Conservation (phyloP, 768 basidiomycete species). For the Kwoniella dendrophila region DNA sequence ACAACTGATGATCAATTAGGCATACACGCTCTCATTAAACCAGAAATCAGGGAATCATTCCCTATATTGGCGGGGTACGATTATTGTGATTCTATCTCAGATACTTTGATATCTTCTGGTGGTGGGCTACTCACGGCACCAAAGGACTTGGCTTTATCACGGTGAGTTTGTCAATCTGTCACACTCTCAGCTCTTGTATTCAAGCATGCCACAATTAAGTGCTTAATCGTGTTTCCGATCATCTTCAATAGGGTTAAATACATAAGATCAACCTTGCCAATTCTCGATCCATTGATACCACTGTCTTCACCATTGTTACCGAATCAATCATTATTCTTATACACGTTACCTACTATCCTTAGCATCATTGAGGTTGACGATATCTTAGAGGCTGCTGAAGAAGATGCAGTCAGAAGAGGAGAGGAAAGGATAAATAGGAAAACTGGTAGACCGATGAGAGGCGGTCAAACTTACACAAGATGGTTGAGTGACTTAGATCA, state of each 20-base stretch:
- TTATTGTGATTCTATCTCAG: constrained; percentile 17
- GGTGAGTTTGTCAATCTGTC: constrained; percentile 14
- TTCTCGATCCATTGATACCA: constrained; percentile 62
- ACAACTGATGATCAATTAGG: constrained; percentile 45
- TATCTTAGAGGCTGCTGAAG: constrained; percentile 44
- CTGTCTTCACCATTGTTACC: constrained; percentile 59
- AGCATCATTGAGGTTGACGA: constrained; percentile 72
- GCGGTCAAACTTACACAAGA: constrained; percentile 31
- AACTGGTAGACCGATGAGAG: constrained; percentile 47
- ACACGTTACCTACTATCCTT: constrained; percentile 72
- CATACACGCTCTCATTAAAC: constrained; percentile 31
- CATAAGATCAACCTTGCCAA: constrained; percentile 44
- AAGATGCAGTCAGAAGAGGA: constrained; percentile 38
- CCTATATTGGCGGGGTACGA: constrained; percentile 28
- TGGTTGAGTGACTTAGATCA: constrained; percentile 34
- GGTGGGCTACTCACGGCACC: not conserved
- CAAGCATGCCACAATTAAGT: too few relatives aligned
- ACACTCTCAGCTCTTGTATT: not conserved
- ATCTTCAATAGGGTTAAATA: constrained; percentile 25
- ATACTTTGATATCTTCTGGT: constrained; percentile 4
- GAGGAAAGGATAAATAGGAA: constrained; percentile 43
- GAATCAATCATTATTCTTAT: constrained; percentile 62
- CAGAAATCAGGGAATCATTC: constrained; percentile 25
- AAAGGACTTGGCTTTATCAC: constrained; percentile 8
- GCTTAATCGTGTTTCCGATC: not conserved